Evolutionary conservation across 2,329 filamentous ascomycete species (phyloP).

Genomic region (Acarospora socialis): DNA sequence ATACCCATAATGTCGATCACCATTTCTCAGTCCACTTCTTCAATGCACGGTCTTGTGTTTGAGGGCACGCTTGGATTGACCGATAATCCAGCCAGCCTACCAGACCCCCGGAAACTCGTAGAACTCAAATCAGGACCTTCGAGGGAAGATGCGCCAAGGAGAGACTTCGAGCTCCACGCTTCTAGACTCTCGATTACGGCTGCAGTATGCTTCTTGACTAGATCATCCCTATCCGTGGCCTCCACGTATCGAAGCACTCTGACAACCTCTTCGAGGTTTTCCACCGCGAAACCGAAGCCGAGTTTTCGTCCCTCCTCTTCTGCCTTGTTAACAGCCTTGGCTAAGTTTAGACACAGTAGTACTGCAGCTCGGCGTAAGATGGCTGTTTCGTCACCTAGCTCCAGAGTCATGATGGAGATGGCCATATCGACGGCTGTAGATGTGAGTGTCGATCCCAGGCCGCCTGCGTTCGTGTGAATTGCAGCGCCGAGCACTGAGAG

Average conservation of each 20-base stretch:
- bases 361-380: conserved; percentile 29
- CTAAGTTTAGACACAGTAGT: conserved; percentile 26
- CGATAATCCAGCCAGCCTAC: conserved; percentile 23
- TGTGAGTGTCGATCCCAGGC: conserved; percentile 22
- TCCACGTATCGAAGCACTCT: conserved; percentile 23
- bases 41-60: conserved; percentile 18
- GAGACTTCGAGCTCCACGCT: conserved; percentile 28
- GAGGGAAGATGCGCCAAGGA: conserved; percentile 28
- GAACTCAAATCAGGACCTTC: conserved; percentile 16
- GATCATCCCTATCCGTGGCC: conserved; percentile 23
- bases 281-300: conserved; percentile 25
- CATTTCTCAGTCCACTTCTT: conserved; percentile 26
- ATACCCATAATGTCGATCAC: too few relatives aligned
- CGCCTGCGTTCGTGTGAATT: conserved; percentile 26
- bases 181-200: conserved; percentile 28
- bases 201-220: conserved; percentile 27
- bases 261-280: conserved; percentile 4
- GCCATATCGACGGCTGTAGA: conserved; percentile 27
- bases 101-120: conserved; percentile 6
- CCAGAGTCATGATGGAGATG: conserved; percentile 25
- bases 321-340: conserved; percentile 26
- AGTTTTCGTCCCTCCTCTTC: conserved; percentile 21
- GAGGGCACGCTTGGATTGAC: conserved; percentile 22
- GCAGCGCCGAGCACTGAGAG: conserved; percentile 29
- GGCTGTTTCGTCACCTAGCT: conserved; percentile 23